Conservation (phyloP, 164 flowering plant species). For the Magnolia sinica region DNA sequence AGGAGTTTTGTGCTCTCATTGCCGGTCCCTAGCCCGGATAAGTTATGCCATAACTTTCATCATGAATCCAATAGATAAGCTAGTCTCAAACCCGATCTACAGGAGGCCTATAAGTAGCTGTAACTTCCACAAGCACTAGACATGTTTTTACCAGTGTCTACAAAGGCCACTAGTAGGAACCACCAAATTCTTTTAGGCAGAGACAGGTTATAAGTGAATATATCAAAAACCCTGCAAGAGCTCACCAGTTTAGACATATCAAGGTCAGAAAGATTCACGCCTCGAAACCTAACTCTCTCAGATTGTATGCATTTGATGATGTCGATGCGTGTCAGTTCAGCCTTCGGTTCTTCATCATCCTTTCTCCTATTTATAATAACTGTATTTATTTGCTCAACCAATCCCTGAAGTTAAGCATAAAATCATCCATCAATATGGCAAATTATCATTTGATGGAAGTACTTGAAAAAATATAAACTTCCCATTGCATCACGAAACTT, state of each 20-base stretch:
- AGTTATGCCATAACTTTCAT: too few species aligned
- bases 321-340: slow-evolving; percentile 85
- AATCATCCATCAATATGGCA: slow-evolving; percentile 1
- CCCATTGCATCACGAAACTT: too few species aligned
- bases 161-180: too few species aligned
- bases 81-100: too few species aligned
- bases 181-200: not conserved
- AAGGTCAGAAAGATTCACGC: slow-evolving; percentile 89
- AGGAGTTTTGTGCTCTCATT: too few species aligned
- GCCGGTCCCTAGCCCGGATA: too few species aligned
- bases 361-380: slow-evolving; percentile 39
- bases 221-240: not conserved
- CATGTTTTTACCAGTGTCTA: too few species aligned
- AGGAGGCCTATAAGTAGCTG: too few species aligned
- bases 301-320: slow-evolving; percentile 93
- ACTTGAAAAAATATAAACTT: not conserved
- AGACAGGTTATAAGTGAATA: not conserved
- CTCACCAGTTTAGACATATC: slow-evolving; percentile 90
- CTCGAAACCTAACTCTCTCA: slow-evolving; percentile 75
- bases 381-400: slow-evolving; percentile 55
- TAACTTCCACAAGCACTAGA: too few species aligned
- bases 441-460: not conserved
- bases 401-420: slow-evolving; percentile 45
- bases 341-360: slow-evolving; percentile 52
- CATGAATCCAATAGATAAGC: too few species aligned